A percentile compares a stretch with the other conserved stretches of the same genome.
Evolutionary conservation across 2,329 filamentous ascomycete genomes (phyloP).

Genomic region (Calonectria crousiana): DNA sequence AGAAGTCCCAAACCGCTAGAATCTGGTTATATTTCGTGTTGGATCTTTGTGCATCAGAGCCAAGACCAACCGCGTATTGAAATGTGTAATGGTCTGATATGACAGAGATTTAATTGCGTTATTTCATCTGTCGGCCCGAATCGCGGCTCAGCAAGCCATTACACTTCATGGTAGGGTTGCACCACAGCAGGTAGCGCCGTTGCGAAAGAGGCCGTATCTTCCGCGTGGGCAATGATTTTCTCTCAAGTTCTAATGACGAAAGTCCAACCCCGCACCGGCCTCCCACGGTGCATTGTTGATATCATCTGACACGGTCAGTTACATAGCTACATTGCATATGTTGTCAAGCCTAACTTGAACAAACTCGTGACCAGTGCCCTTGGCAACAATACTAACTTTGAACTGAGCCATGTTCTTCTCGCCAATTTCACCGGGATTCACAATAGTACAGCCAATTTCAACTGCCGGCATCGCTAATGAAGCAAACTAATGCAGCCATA

Average conservation of each 20-base stretch:
- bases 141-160: background rate
- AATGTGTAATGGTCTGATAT: background rate
- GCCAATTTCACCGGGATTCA: background rate
- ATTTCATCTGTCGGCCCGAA: background rate
- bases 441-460: background rate
- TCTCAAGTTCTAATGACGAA: background rate
- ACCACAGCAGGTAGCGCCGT: background rate
- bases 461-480: background rate
- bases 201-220: background rate
- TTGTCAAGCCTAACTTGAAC: background rate
- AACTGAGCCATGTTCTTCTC: background rate
- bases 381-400: background rate
- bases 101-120: background rate
- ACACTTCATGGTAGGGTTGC: background rate
- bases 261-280: background rate
- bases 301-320: background rate
- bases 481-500: background rate
- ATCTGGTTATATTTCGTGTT: no score
- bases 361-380: background rate
- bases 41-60: background rate
- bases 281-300: background rate
- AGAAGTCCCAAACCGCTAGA: no score
- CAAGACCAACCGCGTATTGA: background rate
- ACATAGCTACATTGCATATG: background rate
- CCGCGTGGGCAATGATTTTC: background rate